These are phyloP conservation scores for Aspergillus sp. DNA, from an alignment of 2,329 filamentous ascomycete species.

Conservation along the genomic window DNA sequence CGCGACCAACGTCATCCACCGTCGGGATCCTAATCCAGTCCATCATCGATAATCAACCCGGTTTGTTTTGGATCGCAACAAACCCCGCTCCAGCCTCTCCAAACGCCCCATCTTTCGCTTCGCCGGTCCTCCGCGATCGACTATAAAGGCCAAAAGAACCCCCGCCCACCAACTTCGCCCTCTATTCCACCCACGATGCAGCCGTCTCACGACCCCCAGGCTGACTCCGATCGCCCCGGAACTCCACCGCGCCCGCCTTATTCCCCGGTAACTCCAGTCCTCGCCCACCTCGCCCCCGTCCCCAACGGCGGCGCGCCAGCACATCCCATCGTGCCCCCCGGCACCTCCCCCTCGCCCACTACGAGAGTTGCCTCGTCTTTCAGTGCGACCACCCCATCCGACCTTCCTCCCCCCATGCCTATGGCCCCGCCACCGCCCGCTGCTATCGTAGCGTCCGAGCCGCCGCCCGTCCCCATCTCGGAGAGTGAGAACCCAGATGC, in stretches of 20 bases:
- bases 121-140: neutral
- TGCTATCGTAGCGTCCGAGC: constrained; percentile 33
- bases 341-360: constrained; percentile 27
- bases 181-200: constrained; percentile 19
- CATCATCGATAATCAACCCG: neutral
- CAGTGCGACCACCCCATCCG: neutral
- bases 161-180: neutral
- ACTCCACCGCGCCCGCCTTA: constrained; percentile 46
- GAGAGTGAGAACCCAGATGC: constrained; percentile 72
- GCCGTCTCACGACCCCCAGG: constrained; percentile 17
- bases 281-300: constrained; percentile 35
- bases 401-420: neutral
- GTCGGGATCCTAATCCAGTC: neutral
- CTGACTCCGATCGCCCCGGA: constrained; percentile 25
- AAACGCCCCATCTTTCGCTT: neutral
- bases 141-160: too few species aligned
- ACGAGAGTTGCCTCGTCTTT: constrained; percentile 8
- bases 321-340: constrained; percentile 31
- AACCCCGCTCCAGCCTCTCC: neutral
- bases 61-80: neutral
- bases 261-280: constrained; percentile 46
- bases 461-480: constrained; percentile 44
- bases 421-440: neutral
- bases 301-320: constrained; percentile 14
- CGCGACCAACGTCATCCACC: neutral